Percentiles rank a stretch among this genome's conserved stretches.
Evolutionary conservation across 169 alveolate genomes (phyloP).

Genomic region (Plasmodium yoelii): DNA sequence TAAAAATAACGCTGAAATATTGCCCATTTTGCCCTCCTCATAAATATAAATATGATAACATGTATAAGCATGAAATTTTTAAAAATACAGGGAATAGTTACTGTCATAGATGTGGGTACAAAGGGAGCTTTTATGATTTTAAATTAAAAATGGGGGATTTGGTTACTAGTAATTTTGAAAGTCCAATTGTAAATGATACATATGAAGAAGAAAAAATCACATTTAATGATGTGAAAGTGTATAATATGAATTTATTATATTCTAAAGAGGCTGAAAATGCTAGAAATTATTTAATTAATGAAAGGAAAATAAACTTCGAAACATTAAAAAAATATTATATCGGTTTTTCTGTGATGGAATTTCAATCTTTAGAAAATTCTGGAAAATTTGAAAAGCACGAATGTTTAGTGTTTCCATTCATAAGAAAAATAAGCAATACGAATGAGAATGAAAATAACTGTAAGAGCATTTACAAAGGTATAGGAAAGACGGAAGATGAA

Average conservation of each 20-base stretch:
- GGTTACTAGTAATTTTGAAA: slow-evolving; percentile 73
- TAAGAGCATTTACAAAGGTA: background rate
- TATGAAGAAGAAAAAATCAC: slow-evolving; percentile 76
- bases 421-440: slow-evolving; percentile 14
- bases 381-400: slow-evolving; percentile 75
- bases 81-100: slow-evolving; percentile 89
- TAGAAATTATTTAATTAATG: slow-evolving; percentile 86
- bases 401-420: slow-evolving; percentile 67
- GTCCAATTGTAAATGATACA: slow-evolving; percentile 8
- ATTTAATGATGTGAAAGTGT: slow-evolving; percentile 79
- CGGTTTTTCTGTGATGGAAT: slow-evolving; percentile 85
- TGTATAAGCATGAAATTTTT: slow-evolving; percentile 88
- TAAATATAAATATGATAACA: slow-evolving; percentile 85
- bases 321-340: slow-evolving; percentile 87
- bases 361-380: slow-evolving; percentile 66
- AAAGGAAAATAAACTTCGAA: slow-evolving; percentile 86
- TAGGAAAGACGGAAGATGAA: slow-evolving; percentile 10
- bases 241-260: slow-evolving; percentile 79
- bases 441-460: background rate
- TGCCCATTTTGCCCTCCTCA: slow-evolving; percentile 91
- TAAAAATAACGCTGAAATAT: slow-evolving; percentile 84
- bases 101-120: slow-evolving; percentile 89
- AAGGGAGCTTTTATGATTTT: slow-evolving; percentile 91
- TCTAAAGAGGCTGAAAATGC: slow-evolving; percentile 81
- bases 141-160: slow-evolving; percentile 88